Evolutionary conservation across 352 stramenopile genomes (phyloP), one percentile per base, ranked within the genome.

Genomic region (Pythium vanterpoolii): DNA sequence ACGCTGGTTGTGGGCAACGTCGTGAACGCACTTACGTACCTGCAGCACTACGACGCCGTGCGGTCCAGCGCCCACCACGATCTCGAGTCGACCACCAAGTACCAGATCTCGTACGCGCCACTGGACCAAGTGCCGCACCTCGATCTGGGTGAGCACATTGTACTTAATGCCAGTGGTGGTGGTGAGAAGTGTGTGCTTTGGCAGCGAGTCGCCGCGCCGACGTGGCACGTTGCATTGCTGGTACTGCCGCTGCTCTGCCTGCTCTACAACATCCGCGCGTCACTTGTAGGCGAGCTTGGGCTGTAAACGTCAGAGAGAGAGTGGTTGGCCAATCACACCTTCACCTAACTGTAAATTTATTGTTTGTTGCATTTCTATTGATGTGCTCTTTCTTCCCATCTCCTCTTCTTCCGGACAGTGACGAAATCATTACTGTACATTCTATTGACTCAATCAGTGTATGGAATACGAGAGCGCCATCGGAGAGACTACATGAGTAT

Each of bases 1-100:
- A 98, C 89, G 16, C 94, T 98, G 66, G 81, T 98, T 44, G 84
- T 98, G 11, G 96, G 96, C 36, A 86, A 98, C 51, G 94, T 98
- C 19, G 94, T 98, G 4, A 88, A 79, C 24, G 77, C 80, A 43
- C 68, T 90, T 31, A 79, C 69, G 45, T 85, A 86, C 30, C 62
- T 90, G n/a, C 74, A 80, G 62, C 72, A 87, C 59, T 89, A 89
- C 56, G 64, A 70, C 34, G 79, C 77, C 6, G 79, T 83, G 24
- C 71, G 72, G 26, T 67, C 58, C 14, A 62, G 34, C n/a, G 28
- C 48, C 16, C 16, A 26, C 14, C 44, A 72, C 34, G 58, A 67
- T 47, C 52, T 72, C 34, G 64, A 67, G 47, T 60, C 64, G 19
- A 62, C 52, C 38, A 67, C 26, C 53, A 86, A 80, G 71, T 89